These are phyloP conservation scores for Chenopodium quinoa DNA, from an alignment of 148 eudicot genomes.

Conservation along the genomic window DNA sequence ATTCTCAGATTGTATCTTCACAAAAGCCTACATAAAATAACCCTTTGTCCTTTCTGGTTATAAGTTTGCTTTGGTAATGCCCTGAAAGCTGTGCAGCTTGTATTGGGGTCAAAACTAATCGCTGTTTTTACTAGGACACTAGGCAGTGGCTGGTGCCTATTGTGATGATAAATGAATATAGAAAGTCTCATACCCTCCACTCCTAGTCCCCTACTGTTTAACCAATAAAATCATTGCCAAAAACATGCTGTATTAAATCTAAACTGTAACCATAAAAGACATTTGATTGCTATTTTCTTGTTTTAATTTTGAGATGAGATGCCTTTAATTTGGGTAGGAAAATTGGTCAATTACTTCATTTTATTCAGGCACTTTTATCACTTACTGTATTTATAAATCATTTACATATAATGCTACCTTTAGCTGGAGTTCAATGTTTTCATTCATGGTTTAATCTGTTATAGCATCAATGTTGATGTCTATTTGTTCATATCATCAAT, in stretches of 20 bases:
- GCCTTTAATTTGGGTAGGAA: not conserved
- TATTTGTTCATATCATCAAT: not conserved
- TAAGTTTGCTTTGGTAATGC: not conserved
- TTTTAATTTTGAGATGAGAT: not conserved
- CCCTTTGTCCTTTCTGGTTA: not conserved
- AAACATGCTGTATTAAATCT: not conserved
- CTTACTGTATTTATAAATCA: no score
- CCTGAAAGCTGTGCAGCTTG: not conserved
- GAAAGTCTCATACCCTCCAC: no score
- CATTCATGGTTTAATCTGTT: no score
- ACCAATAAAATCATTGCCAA: not conserved
- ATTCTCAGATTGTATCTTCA: not conserved
- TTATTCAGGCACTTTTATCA: no score
- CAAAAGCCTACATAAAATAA: not conserved
- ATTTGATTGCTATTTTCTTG: not conserved
- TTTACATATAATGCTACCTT: no score
- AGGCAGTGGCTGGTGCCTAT: not conserved
- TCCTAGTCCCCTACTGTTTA: no score
- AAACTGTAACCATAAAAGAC: not conserved
- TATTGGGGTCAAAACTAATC: not conserved
- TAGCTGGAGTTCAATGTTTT: no score
- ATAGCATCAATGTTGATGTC: no score
- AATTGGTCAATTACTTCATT: no score
- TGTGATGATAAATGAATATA: not conserved
- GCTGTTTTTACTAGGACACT: not conserved